Conservation (phyloP, 306 rosid species). For the Abrus precatorius region DNA sequence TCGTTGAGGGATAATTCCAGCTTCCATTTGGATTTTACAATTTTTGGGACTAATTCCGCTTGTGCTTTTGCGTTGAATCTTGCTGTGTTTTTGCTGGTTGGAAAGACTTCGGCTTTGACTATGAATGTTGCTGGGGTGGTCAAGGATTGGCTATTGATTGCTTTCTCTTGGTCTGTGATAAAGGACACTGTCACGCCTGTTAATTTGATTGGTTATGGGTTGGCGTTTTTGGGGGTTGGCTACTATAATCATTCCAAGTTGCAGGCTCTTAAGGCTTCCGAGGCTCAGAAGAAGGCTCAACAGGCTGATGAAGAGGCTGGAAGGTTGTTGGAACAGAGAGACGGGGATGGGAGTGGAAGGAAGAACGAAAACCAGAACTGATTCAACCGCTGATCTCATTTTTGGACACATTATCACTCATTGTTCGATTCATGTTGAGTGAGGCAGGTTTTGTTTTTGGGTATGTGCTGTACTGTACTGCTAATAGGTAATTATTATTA, state of each 20-base stretch:
- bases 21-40: constrained; percentile 68
- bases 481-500: constrained; percentile 43
- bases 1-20: constrained; percentile 79
- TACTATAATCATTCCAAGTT: constrained; percentile 91
- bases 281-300: constrained; percentile 89
- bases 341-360: constrained; percentile 67
- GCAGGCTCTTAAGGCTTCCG: constrained; percentile 90
- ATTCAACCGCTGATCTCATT: constrained; percentile 48
- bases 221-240: constrained; percentile 88
- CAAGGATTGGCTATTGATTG: constrained; percentile 95
- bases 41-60: constrained; percentile 80
- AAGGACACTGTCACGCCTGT: constrained; percentile 89
- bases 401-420: constrained; percentile 32
- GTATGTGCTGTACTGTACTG: constrained; percentile 42
- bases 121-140: constrained; percentile 99
- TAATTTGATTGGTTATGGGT: constrained; percentile 83
- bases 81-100: constrained; percentile 89
- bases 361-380: constrained; percentile 75
- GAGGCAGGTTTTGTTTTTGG: constrained; percentile 50
- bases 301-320: constrained; percentile 92
- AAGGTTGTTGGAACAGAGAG: constrained; percentile 83
- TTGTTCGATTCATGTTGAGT: constrained; percentile 30
- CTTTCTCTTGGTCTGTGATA: constrained; percentile 97
- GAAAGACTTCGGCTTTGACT: constrained; percentile 96
- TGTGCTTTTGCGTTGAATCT: constrained; percentile 94